Conservation (phyloP, 108 stramenopile species). For the Pseudonitzschia multistriata region DNA sequence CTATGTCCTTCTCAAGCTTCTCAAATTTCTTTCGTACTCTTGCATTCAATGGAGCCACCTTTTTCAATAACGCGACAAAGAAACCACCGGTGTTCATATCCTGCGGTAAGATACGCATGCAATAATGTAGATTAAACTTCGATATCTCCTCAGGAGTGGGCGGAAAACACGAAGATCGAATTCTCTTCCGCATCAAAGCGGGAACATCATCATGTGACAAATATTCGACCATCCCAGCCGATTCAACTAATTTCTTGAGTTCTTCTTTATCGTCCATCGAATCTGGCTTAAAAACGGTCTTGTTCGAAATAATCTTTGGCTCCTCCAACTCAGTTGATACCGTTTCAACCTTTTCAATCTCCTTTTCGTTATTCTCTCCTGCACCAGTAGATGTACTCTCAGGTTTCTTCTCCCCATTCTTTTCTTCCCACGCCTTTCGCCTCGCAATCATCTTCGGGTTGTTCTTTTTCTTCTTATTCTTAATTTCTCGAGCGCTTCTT, state of each 20-base stretch:
- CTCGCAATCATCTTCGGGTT: conserved; percentile 70
- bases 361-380: conserved; percentile 5
- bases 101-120: conserved; percentile 94
- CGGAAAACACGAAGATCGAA: conserved; percentile 71
- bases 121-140: conserved; percentile 75
- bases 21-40: conserved; percentile 23
- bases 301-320: conserved; percentile 1
- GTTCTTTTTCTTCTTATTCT: conserved; percentile 68
- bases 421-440: conserved; percentile 46
- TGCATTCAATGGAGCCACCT: conserved; percentile 69
- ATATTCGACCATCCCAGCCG: conserved; percentile 62
- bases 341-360: neutral
- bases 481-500: conserved; percentile 46
- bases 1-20: conserved; percentile 8
- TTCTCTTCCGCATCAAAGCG: conserved; percentile 46
- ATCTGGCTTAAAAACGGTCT: conserved; percentile 39
- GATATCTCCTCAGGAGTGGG: conserved; percentile 83
- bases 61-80: conserved; percentile 91
- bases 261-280: conserved; percentile 55
- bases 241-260: conserved; percentile 49
- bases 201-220: conserved; percentile 68
- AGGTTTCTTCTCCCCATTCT: conserved; percentile 23
- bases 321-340: conserved; percentile 1
- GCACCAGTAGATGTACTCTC: neutral
- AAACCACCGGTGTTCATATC: conserved; percentile 99